Base-by-base conservation (phyloP, 78 protist genomes). In the Chrysochromulina parva region DNA sequence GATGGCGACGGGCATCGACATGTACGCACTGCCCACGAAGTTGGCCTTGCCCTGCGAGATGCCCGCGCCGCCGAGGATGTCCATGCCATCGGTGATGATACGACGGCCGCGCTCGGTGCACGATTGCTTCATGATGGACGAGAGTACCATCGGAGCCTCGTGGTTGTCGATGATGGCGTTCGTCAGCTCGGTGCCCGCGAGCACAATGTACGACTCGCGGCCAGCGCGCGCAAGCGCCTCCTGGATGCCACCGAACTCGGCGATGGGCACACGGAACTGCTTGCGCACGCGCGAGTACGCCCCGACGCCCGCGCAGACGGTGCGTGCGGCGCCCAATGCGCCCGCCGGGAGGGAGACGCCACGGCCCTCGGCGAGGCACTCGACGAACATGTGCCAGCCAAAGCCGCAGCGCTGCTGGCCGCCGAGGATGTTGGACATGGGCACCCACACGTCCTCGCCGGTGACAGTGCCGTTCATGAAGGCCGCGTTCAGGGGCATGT, bases 181-280 rank as follows among this genome's bases (percentile, higher is more conserved):
- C 60, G 73, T 88, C 52, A 88, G 47, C 22, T 16, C 10, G 87
- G 26, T 57, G 7, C 76, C 88, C 50, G 94, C 94, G 20, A 13
- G 53, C 54, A 60, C 14, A 20, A n/a, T 13, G 89, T 88, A 92
- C 28, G 94, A 7, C 65, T 52, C 74, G 54, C 60, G n/a, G 28
- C 73, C 94, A 47, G 81, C 69, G 69, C 28, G 20, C 20, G 90
- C 91, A 10, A 92, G 89, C 88, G 55, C 62, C 91, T 92, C 94
- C 94, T 92, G 91, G 58, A 92, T 90, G 55, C 94, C 94, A 58
- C 88, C 94, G 17, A 92, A 78, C 53, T 71, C 85, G 16, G 94
- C 94, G 66, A 92, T 78, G 13, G 94, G 94, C 60, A 92, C 94
- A 85, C 76, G 71, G 94, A 92, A 92, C 89, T 92, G 94, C 89